Base-by-base conservation (phyloP, 305 asterid species). In the Fraxinus latifolia region DNA sequence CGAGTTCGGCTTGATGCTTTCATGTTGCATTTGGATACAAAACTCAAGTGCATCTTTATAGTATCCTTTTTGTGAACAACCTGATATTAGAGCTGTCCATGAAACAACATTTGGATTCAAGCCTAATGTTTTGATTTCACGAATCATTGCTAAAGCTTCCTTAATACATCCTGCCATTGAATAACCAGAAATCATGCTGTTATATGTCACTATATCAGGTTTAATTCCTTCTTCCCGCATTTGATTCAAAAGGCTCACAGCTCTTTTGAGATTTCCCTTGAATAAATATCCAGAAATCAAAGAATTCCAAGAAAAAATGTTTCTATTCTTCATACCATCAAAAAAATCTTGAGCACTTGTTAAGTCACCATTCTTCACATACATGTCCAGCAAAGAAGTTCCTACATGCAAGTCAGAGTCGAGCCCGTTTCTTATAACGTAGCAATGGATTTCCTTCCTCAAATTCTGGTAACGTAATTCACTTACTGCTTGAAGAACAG, bases 71-170 rank as follows among this genome's bases (percentile, higher is more conserved):
- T 89, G 91, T 58, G 90, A 76, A 80, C 93, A 88, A 36, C 94
- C 91, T n/a, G 96, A 89, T 80, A 92, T 87, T 53, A 92, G 86
- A 79, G 96, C 87, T 70, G 96, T 89, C 96, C 96, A 92, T n/a
- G 96, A 85, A 74, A 90, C 89, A 42, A 90, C 90, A 77, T 86
- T 87, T 7, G 90, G 89, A 82, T 86, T 78, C 83, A 87, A 83
- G 17, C 91, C 87, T 36, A 80, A 85, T 21, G n/a, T 67, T 80
- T 85, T 83, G 76, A 88, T 88, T 53, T 82, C 74, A 73, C 81
- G 70, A 81, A 90, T 86, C 82, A 77, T 75, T 47, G 74, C 81
- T 34, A 86, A 82, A 47, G 96, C 94, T 80, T 89, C 93, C 84
- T 83, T 84, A 5, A 87, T 74, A 47, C 60, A 65, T 37, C 90